Conservation (phyloP, 2,329 filamentous ascomycete species). For the Xylaria multiplex region DNA sequence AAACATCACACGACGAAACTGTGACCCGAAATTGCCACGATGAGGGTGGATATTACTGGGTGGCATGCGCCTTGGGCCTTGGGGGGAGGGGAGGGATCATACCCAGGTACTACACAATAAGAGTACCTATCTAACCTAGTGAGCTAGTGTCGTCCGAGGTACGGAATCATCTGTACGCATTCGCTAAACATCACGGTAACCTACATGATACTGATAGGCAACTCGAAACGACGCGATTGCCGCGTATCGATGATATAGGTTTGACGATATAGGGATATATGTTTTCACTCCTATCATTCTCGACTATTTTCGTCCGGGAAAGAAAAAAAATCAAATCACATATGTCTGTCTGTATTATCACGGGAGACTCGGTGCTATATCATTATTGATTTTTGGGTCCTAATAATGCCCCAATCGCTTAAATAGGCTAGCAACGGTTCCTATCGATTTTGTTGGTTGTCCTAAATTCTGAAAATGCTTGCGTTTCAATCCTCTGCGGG, state of each 20-base stretch:
- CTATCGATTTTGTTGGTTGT: not conserved
- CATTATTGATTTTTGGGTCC: not conserved
- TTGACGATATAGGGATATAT: not conserved
- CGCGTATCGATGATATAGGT: not conserved
- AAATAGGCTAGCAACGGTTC: conserved; percentile 15
- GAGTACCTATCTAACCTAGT: conserved; percentile 4
- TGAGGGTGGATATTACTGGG: conserved; percentile 8
- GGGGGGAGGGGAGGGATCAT: conserved; percentile 1
- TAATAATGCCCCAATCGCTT: conserved; percentile 5
- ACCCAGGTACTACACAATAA: not conserved
- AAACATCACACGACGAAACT: conserved; percentile 18
- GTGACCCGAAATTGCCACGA: conserved; percentile 6
- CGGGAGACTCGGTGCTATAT: not conserved
- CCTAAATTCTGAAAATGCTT: not conserved
- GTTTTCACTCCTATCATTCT: not conserved
- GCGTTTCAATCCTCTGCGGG: not conserved
- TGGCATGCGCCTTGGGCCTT: not conserved
- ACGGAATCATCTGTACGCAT: too few species aligned
- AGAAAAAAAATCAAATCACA: not conserved
- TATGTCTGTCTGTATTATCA: not conserved
- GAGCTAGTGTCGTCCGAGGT: not conserved
- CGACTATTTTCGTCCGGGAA: not conserved
- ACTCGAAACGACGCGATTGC: not conserved
- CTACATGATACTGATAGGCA: conserved; percentile 3
- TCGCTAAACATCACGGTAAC: conserved; percentile 4